Evolutionary conservation across 495 filamentous ascomycete genomes (phyloP), one percentile per base, ranked within the genome.

Genomic region (Lophiostoma macrostomum): DNA sequence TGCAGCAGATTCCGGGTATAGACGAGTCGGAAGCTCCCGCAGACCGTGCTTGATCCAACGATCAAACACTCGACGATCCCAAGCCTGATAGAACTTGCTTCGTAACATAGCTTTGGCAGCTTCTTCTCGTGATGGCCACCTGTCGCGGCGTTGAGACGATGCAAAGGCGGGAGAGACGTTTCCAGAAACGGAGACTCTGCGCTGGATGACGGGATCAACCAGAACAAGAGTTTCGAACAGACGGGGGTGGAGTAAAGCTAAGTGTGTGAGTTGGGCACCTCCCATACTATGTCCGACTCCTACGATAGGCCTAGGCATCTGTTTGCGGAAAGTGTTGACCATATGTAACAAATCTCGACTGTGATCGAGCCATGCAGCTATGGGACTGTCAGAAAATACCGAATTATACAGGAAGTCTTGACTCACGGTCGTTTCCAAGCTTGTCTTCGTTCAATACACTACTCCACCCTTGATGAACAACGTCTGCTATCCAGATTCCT

Each of bases 271-370:
- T 43, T 86, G 78, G 64, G 78, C 79, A 53, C 79, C 91, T 58
- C 93, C 93, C 76, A 90, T 86, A 66, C 86, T 91, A 70, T 98
- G 93, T 18, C 93, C 93, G 3, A 98, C 66, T 24, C 91, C 93
- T 50, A 96, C 71, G n/a, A 96, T 70, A 4, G 93, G 91, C 10
- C 87, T 85, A 3, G 86, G 83, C 87, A 97, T 94, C 50, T 87
- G 69, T 6, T 75, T 69, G 25, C 88, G 86, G 70, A 95, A 91
- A 35, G 79, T 73, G 69, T 96, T 96, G 70, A 93, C 77, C 64
- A 95, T 77, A 59, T 88, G 80, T n/a, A 94, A 77, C 10, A 96
- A 78, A 69, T 98, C 93, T 39, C 93, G 80, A 14, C 88, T 69
- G 68, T 95, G 82, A 70, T 98, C 93, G 41, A 81, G 75, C 93